Conservation (phyloP, 495 filamentous ascomycete genomes). For the Trichoderma reesei region DNA sequence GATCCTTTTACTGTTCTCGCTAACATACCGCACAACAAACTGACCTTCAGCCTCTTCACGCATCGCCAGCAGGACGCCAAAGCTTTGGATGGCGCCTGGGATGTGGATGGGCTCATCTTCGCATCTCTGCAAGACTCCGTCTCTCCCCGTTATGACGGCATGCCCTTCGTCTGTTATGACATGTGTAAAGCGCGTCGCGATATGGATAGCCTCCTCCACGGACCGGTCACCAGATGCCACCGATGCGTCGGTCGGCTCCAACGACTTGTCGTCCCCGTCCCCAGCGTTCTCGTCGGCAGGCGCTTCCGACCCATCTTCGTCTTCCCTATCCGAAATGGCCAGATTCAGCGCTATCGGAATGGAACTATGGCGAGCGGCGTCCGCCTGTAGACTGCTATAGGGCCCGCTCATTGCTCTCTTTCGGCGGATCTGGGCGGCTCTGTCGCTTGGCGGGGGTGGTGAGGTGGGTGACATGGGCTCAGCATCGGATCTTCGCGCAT, state of each 20-base stretch:
- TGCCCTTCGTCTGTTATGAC: conserved; percentile 71
- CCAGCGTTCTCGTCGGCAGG: neutral
- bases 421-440: conserved; percentile 11
- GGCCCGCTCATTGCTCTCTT: conserved; percentile 21
- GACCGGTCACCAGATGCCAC: neutral
- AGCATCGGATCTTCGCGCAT: conserved; percentile 4
- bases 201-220: conserved; percentile 26
- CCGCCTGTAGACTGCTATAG: conserved; percentile 22
- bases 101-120: conserved; percentile 94
- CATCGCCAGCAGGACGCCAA: conserved; percentile 72
- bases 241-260: neutral
- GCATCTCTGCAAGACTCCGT: conserved; percentile 61
- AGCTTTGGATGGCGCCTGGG: conserved; percentile 81
- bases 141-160: conserved; percentile 72
- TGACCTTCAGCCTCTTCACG: conserved; percentile 58
- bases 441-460: neutral
- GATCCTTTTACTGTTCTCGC: conserved; percentile 72
- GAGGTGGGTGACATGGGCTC: conserved; percentile 1
- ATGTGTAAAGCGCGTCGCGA: conserved; percentile 74
- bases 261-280: neutral
- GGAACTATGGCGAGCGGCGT: conserved; percentile 18
- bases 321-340: conserved; percentile 20
- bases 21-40: conserved; percentile 66
- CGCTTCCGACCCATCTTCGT: conserved; percentile 23
- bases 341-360: conserved; percentile 17